phyloP scores from a whole-genome alignment of 2,329 filamentous ascomycete species.

The Ascochyta pisi region DNA sequence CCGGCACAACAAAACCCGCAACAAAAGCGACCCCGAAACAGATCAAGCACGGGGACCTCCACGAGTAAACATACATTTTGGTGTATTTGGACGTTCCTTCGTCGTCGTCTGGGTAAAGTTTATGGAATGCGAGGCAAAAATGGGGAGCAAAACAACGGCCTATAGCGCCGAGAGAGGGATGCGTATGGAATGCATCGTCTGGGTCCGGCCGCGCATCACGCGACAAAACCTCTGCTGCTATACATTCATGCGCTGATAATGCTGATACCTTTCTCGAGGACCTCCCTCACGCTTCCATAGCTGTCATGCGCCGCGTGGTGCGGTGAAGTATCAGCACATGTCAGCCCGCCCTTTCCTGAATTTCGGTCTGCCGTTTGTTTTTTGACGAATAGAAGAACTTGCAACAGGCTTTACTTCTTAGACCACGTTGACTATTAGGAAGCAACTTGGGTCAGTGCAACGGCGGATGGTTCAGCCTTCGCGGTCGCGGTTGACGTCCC shows the following conservation, averaged over 20 bases:
- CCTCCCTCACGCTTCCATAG: constrained; percentile 8
- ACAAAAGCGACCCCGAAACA: constrained; percentile 24
- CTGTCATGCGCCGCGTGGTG: constrained; percentile 12
- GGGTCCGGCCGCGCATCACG: constrained; percentile 17
- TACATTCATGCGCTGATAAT: constrained; percentile 6
- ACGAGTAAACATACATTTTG: constrained; percentile 43
- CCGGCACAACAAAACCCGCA: constrained; percentile 26
- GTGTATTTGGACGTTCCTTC: constrained; percentile 35
- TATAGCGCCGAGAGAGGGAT: constrained; percentile 32
- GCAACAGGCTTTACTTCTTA: not conserved
- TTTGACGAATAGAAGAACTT: not conserved
- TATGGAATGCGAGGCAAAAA: constrained; percentile 47
- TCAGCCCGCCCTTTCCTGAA: not conserved
- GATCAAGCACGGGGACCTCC: constrained; percentile 17
- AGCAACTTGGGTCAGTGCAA: constrained; percentile 23
- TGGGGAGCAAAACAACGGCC: constrained; percentile 37
- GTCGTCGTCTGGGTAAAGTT: constrained; percentile 44
- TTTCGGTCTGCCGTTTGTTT: not conserved
- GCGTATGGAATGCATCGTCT: constrained; percentile 32
- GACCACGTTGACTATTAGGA: not conserved
- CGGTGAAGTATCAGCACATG: constrained; percentile 1
- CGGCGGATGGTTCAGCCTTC: constrained; percentile 1
- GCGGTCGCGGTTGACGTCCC: not conserved
- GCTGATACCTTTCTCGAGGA: not conserved
- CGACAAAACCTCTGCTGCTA: constrained; percentile 3